Conservation (phyloP, 164 flowering plant genomes). For the Vitis cinerea region DNA sequence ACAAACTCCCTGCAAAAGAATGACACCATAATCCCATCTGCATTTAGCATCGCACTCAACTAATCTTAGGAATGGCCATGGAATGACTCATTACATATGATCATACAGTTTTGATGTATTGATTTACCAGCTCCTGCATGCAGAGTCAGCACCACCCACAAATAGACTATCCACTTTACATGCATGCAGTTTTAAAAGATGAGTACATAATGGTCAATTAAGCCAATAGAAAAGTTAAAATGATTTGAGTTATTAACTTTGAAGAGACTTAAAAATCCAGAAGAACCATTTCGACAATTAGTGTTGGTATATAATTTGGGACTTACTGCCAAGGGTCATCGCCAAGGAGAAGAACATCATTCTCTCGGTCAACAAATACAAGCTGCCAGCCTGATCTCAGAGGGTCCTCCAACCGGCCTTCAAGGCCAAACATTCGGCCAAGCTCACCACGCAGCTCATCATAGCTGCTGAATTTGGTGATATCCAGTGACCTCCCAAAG, state of each 20-base stretch:
- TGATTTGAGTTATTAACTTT: too few relatives aligned
- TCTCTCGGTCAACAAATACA: constrained; percentile 51
- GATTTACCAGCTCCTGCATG: neutral
- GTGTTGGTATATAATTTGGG: neutral
- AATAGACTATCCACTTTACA: too few relatives aligned
- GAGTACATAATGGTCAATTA: too few relatives aligned
- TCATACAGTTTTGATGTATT: too few relatives aligned
- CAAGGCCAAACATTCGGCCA: constrained; percentile 42
- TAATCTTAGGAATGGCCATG: neutral
- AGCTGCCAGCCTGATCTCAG: constrained; percentile 58
- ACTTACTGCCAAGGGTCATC: constrained; percentile 53
- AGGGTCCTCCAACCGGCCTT: constrained; percentile 44
- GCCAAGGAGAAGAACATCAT: constrained; percentile 48
- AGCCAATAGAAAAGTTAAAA: too few relatives aligned
- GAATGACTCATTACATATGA: neutral
- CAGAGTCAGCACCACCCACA: neutral
- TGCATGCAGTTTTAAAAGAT: too few relatives aligned
- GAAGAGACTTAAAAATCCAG: too few relatives aligned
- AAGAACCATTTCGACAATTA: too few relatives aligned
- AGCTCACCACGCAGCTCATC: constrained; percentile 43
- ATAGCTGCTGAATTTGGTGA: constrained; percentile 41
- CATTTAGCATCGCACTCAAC: neutral
- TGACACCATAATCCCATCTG: neutral
- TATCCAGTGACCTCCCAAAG: constrained; percentile 50
- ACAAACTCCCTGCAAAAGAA: constrained; percentile 42